Evolutionary conservation across 352 stramenopile species (phyloP), one percentile per base, ranked within the genome.

Genomic region (Pythium monospermum): DNA sequence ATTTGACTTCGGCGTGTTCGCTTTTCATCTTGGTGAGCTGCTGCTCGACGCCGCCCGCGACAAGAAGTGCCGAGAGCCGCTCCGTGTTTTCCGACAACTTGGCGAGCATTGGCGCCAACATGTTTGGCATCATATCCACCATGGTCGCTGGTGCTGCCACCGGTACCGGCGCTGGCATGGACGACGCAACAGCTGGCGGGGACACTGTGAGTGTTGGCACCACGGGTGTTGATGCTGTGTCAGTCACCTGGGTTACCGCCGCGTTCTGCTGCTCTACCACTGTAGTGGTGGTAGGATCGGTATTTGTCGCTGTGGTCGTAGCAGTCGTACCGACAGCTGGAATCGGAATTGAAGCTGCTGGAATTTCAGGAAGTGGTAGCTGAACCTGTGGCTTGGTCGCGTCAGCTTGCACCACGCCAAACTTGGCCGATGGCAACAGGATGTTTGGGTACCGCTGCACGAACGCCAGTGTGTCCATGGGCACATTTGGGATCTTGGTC

Each of bases 1-100:
- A 68, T 55, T 85, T 90, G 12, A 81, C 58, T 51, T 93, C 80
- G 0, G 71, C 50, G 44, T 89, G 70, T 37, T 89, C 83, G 21
- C 33, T 67, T 43, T 86, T 85, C 68, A 93, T 80, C 44, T 85
- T 89, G 0, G 67, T 44, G 1, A 91, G 57, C 44, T 90, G 80
- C 18, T 86, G 72, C 37, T 90, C 76, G 2, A 93, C 67, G n/a
- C 75, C 78, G 27, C 74, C 71, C 22, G 76, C 76, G 7, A 82
- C 69, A 1, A 87, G 58, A 4, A 90, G 49, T 0, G 74, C 75
- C 23, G 79, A 73, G 28, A 88, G 54, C 0, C 76, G 66, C 38
- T 90, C 75, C 23, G 72, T 79, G 30, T 68, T 82, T 13, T 67
- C 39, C 0, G 66, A 59, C 10, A 73, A 40, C 36, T 57, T 62